These are phyloP conservation scores for Penicillium silybi DNA, from an alignment of 495 filamentous ascomycete species.

Conservation along the genomic window DNA sequence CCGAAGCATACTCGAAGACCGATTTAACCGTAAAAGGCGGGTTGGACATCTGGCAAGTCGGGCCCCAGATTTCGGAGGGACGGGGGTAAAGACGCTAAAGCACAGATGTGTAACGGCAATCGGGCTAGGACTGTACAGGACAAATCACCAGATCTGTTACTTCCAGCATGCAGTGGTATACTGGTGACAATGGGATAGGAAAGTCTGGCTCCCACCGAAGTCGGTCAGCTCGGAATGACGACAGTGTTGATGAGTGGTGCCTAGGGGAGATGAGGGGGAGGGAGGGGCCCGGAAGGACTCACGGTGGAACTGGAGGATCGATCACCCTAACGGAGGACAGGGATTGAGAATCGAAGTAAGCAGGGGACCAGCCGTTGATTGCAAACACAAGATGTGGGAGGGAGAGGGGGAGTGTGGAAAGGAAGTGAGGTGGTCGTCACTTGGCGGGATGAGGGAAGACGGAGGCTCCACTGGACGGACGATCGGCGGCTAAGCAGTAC, in stretches of 20 bases:
- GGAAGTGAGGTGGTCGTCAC: constrained; percentile 36
- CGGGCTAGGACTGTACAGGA: constrained; percentile 18
- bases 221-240: constrained; percentile 22
- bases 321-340: constrained; percentile 6
- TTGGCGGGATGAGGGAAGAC: constrained; percentile 31
- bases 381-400: constrained; percentile 12
- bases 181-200: not conserved
- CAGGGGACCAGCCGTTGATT: constrained; percentile 9
- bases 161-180: constrained; percentile 16
- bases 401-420: constrained; percentile 20
- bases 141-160: constrained; percentile 14
- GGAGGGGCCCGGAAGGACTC: constrained; percentile 12
- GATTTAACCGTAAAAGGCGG: constrained; percentile 92
- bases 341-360: constrained; percentile 11
- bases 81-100: constrained; percentile 20
- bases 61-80: constrained; percentile 20
- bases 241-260: constrained; percentile 19
- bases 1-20: constrained; percentile 86
- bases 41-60: constrained; percentile 59
- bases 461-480: constrained; percentile 38
- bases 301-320: constrained; percentile 9
- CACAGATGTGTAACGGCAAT: constrained; percentile 16
- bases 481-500: constrained; percentile 42
- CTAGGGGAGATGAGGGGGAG: constrained; percentile 25
- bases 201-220: constrained; percentile 4